Percentiles rank a stretch among this genome's conserved stretches.
Evolutionary conservation across 345 rosid species (phyloP).

Genomic region (Ceriops tagal): DNA sequence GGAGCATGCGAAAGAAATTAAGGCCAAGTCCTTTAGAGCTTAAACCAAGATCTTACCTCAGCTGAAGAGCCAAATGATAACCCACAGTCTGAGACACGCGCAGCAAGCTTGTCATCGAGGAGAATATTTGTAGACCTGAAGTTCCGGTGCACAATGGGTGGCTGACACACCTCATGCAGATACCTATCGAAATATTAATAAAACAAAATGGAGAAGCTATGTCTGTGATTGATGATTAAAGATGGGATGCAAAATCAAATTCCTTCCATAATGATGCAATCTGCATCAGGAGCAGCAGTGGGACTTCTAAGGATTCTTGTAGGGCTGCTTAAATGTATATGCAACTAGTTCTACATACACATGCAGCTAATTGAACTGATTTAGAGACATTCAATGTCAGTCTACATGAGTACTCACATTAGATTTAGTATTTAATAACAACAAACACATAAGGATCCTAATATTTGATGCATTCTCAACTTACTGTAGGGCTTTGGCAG

Average conservation of each 20-base stretch:
- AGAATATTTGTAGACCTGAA: conserved; percentile 80
- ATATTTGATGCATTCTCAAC: conserved; percentile 20
- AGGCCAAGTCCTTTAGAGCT: background rate
- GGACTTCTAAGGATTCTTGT: background rate
- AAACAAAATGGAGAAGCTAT: background rate
- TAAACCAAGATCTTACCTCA: conserved; percentile 41
- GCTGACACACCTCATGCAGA: conserved; percentile 83
- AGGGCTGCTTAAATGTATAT: background rate
- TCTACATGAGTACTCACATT: background rate
- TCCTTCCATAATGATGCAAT: conserved; percentile 1
- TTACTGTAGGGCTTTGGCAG: conserved; percentile 90
- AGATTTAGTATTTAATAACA: background rate
- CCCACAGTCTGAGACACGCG: conserved; percentile 74
- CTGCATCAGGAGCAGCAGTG: background rate
- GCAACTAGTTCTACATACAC: no score
- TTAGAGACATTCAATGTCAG: background rate
- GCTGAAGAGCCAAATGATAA: conserved; percentile 48
- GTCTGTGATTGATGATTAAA: conserved; percentile 10
- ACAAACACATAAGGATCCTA: background rate
- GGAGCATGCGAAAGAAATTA: background rate
- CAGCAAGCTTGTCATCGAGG: conserved; percentile 62
- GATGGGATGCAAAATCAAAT: background rate
- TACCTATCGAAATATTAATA: conserved; percentile 40
- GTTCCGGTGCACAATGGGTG: conserved; percentile 66
- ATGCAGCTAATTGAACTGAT: background rate